Evolutionary conservation across 257 asterid species (phyloP).

Genomic region (Knoxia roxburghii): DNA sequence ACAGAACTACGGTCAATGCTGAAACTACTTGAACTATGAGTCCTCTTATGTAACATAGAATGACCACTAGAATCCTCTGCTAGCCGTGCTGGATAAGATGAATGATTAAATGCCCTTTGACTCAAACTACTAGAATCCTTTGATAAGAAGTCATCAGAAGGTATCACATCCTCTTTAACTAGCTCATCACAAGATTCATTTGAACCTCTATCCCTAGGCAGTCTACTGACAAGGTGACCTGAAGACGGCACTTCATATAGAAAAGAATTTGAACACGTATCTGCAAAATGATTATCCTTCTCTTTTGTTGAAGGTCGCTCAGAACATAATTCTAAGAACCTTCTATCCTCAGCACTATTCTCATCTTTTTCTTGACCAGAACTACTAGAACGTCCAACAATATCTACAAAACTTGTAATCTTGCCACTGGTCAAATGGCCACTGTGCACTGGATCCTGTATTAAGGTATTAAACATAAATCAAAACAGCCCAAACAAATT

Average conservation of each 20-base stretch:
- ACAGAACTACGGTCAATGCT: conserved; percentile 35
- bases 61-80: conserved; percentile 45
- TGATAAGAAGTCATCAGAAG: conserved; percentile 31
- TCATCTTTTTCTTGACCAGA: conserved; percentile 51
- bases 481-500: conserved; percentile 8
- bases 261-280: conserved; percentile 23
- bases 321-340: conserved; percentile 29
- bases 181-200: conserved; percentile 34
- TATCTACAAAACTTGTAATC: conserved; percentile 68
- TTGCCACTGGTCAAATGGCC: conserved; percentile 31
- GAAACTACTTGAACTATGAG: conserved; percentile 42
- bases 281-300: conserved; percentile 24
- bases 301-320: conserved; percentile 28
- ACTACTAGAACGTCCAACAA: conserved; percentile 63
- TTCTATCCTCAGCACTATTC: conserved; percentile 31
- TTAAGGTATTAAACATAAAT: conserved; percentile 6
- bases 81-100: conserved; percentile 36
- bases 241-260: conserved; percentile 31
- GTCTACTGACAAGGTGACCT: conserved; percentile 24
- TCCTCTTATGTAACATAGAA: conserved; percentile 33
- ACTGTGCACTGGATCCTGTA: conserved; percentile 21
- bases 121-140: conserved; percentile 36
- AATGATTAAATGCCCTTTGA: conserved; percentile 31
- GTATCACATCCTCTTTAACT: conserved; percentile 36
- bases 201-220: conserved; percentile 25